Conservation (phyloP, 2,329 filamentous ascomycete species). For the Cladosporium austrohemisphaericum region DNA sequence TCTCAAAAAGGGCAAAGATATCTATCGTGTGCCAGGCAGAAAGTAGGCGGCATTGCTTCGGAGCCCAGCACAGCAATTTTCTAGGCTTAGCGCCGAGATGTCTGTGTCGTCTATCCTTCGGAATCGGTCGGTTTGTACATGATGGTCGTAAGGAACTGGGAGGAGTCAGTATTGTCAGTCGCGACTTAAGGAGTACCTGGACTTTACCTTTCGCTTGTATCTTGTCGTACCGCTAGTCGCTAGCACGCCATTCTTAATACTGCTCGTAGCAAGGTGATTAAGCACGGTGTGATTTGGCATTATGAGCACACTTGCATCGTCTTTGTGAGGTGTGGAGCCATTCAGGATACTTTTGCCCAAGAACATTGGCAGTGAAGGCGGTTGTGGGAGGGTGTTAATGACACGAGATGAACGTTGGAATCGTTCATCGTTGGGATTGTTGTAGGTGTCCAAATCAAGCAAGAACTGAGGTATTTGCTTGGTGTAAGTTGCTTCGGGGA, state of each 20-base stretch:
- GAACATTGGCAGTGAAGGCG: constrained; percentile 84
- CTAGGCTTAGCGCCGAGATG: no score
- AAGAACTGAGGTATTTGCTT: constrained; percentile 78
- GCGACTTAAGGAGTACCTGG: background rate
- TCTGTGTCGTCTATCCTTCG: constrained; percentile 11
- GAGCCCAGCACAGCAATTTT: no score
- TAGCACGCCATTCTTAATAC: constrained; percentile 93
- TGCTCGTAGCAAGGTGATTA: constrained; percentile 94
- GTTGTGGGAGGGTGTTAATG: constrained; percentile 74
- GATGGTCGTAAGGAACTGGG: constrained; percentile 86
- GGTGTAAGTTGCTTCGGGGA: constrained; percentile 60
- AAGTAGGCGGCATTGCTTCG: no score
- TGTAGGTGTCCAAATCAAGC: constrained; percentile 68
- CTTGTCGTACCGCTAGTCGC: constrained; percentile 96
- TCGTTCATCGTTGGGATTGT: constrained; percentile 60
- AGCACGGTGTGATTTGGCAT: constrained; percentile 97
- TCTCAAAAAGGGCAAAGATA: background rate
- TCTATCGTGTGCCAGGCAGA: constrained; percentile 1
- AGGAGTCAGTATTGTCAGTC: constrained; percentile 16
- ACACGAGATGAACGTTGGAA: constrained; percentile 73
- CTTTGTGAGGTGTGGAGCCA: constrained; percentile 85
- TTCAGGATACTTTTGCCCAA: constrained; percentile 93
- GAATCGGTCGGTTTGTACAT: constrained; percentile 80
- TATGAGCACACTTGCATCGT: constrained; percentile 93
- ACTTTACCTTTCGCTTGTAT: constrained; percentile 82